Conservation (phyloP, 129 eudicot genomes). For the Pseudognaphalium luteoalbum region DNA sequence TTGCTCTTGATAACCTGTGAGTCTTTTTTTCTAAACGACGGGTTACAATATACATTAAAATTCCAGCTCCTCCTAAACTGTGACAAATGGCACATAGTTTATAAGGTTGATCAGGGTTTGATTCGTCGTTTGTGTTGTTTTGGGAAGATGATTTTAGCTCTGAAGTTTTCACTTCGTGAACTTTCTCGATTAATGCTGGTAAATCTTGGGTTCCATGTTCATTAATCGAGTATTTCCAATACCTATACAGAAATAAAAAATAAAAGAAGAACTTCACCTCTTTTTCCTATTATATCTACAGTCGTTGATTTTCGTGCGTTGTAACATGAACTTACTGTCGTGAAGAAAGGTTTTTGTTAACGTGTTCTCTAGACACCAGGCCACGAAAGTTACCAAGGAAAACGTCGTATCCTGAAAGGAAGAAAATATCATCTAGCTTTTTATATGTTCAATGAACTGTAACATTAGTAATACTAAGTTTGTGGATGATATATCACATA, state of each 20-base stretch:
- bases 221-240: conserved; percentile 86
- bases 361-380: conserved; percentile 86
- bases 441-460: not conserved
- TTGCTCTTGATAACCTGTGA: conserved; percentile 71
- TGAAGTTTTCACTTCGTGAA: conserved; percentile 68
- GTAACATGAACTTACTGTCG: conserved; percentile 59
- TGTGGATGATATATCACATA: conserved; percentile 26
- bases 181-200: conserved; percentile 83
- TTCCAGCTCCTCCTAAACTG: conserved; percentile 93
- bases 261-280: not conserved
- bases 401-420: conserved; percentile 77
- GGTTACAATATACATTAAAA: conserved; percentile 72
- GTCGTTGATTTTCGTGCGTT: not conserved
- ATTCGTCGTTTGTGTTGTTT: conserved; percentile 32
- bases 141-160: conserved; percentile 47
- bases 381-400: conserved; percentile 95
- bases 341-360: conserved; percentile 71
- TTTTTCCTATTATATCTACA: not conserved
- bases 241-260: conserved; percentile 35
- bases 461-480: not conserved
- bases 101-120: conserved; percentile 61
- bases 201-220: conserved; percentile 90
- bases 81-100: conserved; percentile 75
- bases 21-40: conserved; percentile 65
- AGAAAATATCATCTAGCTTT: not conserved